Percentiles rank a stretch among this genome's conserved stretches.
These are phyloP conservation scores for Lachancea mirantina DNA, from an alignment of 805 yeast species.

Conservation along the genomic window DNA sequence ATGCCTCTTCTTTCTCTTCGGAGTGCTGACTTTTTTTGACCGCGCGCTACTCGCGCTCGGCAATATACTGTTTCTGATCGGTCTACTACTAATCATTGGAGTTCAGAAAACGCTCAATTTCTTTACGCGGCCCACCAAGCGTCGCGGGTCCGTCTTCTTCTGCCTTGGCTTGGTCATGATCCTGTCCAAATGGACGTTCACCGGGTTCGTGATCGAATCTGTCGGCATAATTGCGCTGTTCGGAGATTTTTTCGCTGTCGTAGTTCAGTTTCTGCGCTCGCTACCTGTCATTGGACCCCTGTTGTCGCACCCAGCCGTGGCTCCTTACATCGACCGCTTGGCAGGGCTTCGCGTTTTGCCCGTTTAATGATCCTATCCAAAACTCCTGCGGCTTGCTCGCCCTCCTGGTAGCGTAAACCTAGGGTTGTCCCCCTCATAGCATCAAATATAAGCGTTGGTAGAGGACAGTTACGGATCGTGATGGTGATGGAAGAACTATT, in stretches of 20 bases:
- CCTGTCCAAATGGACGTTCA: conserved; percentile 64
- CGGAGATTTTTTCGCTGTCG: conserved; percentile 89
- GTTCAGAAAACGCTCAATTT: conserved; percentile 73
- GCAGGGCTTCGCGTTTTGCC: conserved; percentile 68
- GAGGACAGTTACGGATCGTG: too few relatives aligned
- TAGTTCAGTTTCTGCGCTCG: conserved; percentile 78
- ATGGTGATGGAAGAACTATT: too few relatives aligned
- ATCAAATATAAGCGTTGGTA: too few relatives aligned
- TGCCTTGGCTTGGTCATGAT: conserved; percentile 68
- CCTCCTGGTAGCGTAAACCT: too few relatives aligned
- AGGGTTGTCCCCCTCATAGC: too few relatives aligned
- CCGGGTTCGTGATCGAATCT: conserved; percentile 79
- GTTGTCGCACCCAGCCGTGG: conserved; percentile 70
- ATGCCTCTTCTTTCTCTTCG: conserved; percentile 67
- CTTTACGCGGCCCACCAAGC: conserved; percentile 79
- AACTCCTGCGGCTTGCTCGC: too few relatives aligned
- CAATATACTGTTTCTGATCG: conserved; percentile 70
- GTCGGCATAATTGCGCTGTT: conserved; percentile 86
- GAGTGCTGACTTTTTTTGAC: conserved; percentile 81
- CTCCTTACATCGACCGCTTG: conserved; percentile 61
- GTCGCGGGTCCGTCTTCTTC: conserved; percentile 82
- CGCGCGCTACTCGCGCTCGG: conserved; percentile 86
- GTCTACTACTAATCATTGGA: conserved; percentile 81
- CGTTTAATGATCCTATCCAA: conserved; percentile 32
- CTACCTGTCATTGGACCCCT: conserved; percentile 84